phyloP scores from a whole-genome alignment of 192 early-diverging fungal genomes.

The Backusella mclennaniae region DNA sequence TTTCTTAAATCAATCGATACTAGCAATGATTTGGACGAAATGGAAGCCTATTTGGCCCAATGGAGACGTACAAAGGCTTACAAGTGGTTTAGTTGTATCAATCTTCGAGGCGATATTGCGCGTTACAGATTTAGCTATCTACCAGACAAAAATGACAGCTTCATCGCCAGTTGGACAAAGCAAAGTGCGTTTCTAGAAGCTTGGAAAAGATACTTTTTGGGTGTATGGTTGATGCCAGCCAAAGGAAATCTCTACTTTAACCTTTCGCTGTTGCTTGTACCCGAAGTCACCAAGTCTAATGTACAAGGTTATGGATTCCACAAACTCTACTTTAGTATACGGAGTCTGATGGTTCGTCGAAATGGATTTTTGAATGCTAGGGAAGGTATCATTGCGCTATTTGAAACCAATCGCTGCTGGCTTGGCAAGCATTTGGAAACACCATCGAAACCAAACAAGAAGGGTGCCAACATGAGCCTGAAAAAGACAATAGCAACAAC shows the following conservation, averaged over 20 bases:
- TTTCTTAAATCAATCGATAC: conserved; percentile 35
- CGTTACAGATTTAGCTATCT: conserved; percentile 50
- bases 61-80: conserved; percentile 2
- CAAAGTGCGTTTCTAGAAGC: conserved; percentile 27
- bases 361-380: conserved; percentile 51
- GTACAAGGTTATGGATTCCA: conserved; percentile 32
- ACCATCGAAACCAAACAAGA: conserved; percentile 6
- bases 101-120: conserved; percentile 49
- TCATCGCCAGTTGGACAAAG: conserved; percentile 20
- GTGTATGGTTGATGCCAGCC: conserved; percentile 22
- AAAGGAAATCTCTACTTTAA: conserved; percentile 52
- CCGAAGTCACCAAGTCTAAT: not conserved
- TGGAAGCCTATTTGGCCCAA: not conserved
- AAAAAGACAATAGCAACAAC: conserved; percentile 17
- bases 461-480: not conserved
- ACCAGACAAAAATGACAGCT: conserved; percentile 2
- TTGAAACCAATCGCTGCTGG: conserved; percentile 47
- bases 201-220: conserved; percentile 38
- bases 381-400: conserved; percentile 48
- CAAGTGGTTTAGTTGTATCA: conserved; percentile 52
- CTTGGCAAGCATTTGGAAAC: conserved; percentile 6
- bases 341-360: conserved; percentile 47
- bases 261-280: conserved; percentile 36
- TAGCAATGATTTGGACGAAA: not conserved
- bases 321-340: conserved; percentile 23